Evolutionary conservation across 352 stramenopile species (phyloP).

Genomic region (Phytophthora chlamydospora): DNA sequence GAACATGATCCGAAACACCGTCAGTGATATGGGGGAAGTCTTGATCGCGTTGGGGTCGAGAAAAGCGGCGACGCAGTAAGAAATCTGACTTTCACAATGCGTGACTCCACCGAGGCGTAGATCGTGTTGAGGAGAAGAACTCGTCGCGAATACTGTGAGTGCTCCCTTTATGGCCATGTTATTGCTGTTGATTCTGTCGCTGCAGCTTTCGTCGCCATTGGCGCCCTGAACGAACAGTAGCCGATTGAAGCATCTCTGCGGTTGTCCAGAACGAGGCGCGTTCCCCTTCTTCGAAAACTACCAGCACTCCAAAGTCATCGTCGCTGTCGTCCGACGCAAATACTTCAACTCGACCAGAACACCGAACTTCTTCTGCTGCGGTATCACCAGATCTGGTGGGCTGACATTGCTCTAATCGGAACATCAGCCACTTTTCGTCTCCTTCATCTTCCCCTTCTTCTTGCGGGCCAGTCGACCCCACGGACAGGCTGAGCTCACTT

Average conservation of each 20-base stretch:
- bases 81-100: no score
- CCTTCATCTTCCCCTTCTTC: slow-evolving; percentile 9
- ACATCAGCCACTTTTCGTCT: slow-evolving; percentile 16
- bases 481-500: slow-evolving; percentile 23
- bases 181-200: slow-evolving; percentile 18
- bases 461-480: slow-evolving; percentile 14
- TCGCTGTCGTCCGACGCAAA: slow-evolving; percentile 14
- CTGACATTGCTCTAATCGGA: slow-evolving; percentile 23
- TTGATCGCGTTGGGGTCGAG: slow-evolving; percentile 60
- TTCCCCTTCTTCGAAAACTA: slow-evolving; percentile 58
- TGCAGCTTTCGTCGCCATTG: slow-evolving; percentile 66
- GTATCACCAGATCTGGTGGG: slow-evolving; percentile 1
- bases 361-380: slow-evolving; percentile 14
- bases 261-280: slow-evolving; percentile 72
- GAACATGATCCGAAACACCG: slow-evolving; percentile 67
- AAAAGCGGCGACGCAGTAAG: slow-evolving; percentile 27
- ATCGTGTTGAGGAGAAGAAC: no score
- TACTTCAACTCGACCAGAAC: slow-evolving; percentile 46
- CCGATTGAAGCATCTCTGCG: slow-evolving; percentile 62
- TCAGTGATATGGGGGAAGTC: slow-evolving; percentile 69
- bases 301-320: slow-evolving; percentile 40
- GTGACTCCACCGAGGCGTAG: no score
- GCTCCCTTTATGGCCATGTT: background rate
- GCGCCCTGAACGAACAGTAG: slow-evolving; percentile 61
- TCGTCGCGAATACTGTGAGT: no score